These are phyloP conservation scores for Pezicula carpinea DNA, from an alignment of 2,329 filamentous ascomycete genomes.

Conservation along the genomic window DNA sequence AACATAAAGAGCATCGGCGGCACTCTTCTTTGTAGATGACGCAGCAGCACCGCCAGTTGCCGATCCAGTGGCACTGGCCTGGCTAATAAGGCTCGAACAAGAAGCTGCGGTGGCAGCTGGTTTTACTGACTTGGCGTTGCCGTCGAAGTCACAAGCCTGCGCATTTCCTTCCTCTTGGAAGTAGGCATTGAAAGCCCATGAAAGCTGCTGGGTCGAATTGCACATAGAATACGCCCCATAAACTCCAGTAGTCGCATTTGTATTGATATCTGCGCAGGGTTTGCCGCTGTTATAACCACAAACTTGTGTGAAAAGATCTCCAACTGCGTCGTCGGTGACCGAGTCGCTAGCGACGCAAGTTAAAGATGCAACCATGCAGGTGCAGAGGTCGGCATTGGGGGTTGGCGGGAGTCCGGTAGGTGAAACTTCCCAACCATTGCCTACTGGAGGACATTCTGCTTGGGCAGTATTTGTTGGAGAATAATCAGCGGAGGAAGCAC, in stretches of 20 bases:
- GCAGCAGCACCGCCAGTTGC: slow-evolving; percentile 4
- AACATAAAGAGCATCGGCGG: slow-evolving; percentile 8
- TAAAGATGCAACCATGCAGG: slow-evolving; percentile 74
- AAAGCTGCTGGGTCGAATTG: slow-evolving; percentile 62
- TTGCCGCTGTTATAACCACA: slow-evolving; percentile 42
- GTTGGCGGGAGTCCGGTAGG: slow-evolving; percentile 68
- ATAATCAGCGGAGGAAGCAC: slow-evolving; percentile 60
- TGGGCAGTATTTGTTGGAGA: slow-evolving; percentile 34
- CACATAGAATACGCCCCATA: slow-evolving; percentile 79
- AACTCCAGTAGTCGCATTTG: slow-evolving; percentile 57
- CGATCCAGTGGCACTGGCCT: slow-evolving; percentile 2
- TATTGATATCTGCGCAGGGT: slow-evolving; percentile 14
- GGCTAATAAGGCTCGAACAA: slow-evolving; percentile 42
- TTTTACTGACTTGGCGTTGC: slow-evolving; percentile 53
- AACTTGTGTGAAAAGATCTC: slow-evolving; percentile 55
- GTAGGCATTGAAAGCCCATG: slow-evolving; percentile 68
- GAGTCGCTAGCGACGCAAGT: slow-evolving; percentile 59
- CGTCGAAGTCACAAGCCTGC: slow-evolving; percentile 65
- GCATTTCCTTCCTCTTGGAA: slow-evolving; percentile 23
- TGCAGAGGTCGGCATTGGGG: slow-evolving; percentile 72
- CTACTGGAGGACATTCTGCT: slow-evolving; percentile 22
- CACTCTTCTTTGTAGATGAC: slow-evolving; percentile 21
- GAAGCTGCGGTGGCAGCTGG: slow-evolving; percentile 46
- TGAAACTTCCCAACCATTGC: slow-evolving; percentile 34
- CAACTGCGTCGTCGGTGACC: slow-evolving; percentile 53